These are phyloP conservation scores for Oryza punctata DNA, from an alignment of 176 grass and related monocot species.

Conservation along the genomic window DNA sequence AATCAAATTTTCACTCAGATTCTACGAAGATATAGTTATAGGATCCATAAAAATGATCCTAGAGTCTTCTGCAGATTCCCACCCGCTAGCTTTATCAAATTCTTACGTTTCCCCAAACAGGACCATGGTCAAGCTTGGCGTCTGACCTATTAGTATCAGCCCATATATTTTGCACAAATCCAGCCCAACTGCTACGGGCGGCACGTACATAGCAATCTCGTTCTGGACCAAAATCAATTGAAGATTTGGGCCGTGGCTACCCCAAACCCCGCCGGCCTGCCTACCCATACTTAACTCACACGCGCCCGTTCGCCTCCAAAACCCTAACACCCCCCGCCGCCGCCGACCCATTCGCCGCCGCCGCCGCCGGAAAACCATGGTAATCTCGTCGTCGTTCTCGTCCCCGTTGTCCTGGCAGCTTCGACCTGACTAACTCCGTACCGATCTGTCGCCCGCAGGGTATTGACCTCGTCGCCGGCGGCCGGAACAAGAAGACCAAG, in stretches of 20 bases:
- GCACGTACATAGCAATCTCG: neutral
- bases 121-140: no score
- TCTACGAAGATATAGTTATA: no score
- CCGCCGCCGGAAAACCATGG: slow-evolving; percentile 28
- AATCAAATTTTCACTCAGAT: no score
- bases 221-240: no score
- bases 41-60: no score
- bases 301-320: neutral
- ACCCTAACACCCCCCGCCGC: slow-evolving; percentile 39
- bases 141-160: no score
- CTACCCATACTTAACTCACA: slow-evolving; percentile 33
- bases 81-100: no score
- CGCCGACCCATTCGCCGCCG: slow-evolving; percentile 2
- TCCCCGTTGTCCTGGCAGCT: neutral
- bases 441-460: slow-evolving; percentile 20
- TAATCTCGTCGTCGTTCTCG: neutral
- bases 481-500: slow-evolving; percentile 74
- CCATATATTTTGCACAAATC: neutral
- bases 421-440: neutral
- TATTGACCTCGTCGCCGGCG: slow-evolving; percentile 73
- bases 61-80: no score
- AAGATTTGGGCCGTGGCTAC: neutral
- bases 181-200: neutral
- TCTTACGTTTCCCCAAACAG: no score
- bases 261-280: neutral